Evolutionary conservation across 1,284 basidiomycete species (phyloP), one percentile per base, ranked within the genome.

Genomic region (Tilletia setariae): DNA sequence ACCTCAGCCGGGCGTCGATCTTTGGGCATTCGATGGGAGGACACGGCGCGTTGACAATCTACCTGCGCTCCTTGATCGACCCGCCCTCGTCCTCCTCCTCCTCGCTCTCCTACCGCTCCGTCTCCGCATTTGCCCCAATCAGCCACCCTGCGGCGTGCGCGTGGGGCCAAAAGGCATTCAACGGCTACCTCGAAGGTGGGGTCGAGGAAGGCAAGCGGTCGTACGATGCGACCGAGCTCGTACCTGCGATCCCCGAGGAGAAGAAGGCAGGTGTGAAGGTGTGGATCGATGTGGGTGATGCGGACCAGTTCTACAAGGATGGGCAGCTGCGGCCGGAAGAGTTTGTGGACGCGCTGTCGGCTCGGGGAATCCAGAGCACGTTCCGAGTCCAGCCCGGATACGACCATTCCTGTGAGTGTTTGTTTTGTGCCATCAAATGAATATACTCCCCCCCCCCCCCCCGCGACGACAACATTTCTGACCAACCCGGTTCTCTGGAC

Each of bases 81-180:
- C 16, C 16, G 19, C 30, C 56, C 1, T 32, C 28, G 30, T 35
- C 56, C 28, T 32, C 28, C 28, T 16, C 28, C 23, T 32, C 28
- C 16, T 30, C 56, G 9, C 56, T 61, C 8, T n/a, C 56, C 13
- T 98, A 91, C 85, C 89, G 89, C 70, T 94, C 92, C 25, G 90
- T 87, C n/a, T 95, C 93, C 11, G 96, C 93, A 0, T 98, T 98
- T 82, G 86, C 95, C 25, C 94, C 95, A 1, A 91, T 97, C 71
- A 85, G 89, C 76, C 96, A 98, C 84, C 94, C 96, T 0, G 89
- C 90, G 15, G 86, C 89, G 63, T 91, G 90, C 65, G 89, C 90
- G 0, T 97, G 95, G 94, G 95, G 96, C 40, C 85, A 90, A 76
- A 96, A 95, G 82, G 94, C 94, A 0, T 97, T 98, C 84, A 80